phyloP scores from a whole-genome alignment of 768 basidiomycete species.

The Crassisporium funariophilum region DNA sequence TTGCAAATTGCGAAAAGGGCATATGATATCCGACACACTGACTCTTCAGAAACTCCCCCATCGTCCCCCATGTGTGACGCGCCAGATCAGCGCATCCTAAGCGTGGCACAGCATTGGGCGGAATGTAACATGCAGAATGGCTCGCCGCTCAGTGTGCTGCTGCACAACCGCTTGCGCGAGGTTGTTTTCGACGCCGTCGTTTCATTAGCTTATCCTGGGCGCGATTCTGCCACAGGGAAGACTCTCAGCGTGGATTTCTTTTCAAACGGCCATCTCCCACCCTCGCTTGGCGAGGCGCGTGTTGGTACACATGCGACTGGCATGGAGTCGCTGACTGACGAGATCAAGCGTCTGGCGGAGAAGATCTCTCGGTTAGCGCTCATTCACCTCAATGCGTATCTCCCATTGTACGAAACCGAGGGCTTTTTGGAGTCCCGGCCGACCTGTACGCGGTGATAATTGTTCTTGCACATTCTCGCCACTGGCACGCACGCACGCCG shows the following conservation, averaged over 20 bases:
- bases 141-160: conserved; percentile 60
- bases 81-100: conserved; percentile 57
- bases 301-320: conserved; percentile 47
- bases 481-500: not conserved
- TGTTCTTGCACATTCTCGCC: no score
- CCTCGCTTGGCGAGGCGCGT: conserved; percentile 11
- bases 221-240: conserved; percentile 31
- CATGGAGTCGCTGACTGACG: conserved; percentile 71
- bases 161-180: conserved; percentile 64
- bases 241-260: conserved; percentile 10
- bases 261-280: not conserved
- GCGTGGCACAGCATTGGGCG: conserved; percentile 72
- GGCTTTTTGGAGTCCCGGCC: conserved; percentile 40
- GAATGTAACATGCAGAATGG: conserved; percentile 61
- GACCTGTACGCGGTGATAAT: not conserved
- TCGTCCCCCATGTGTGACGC: conserved; percentile 31
- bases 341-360: conserved; percentile 69
- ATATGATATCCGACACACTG: conserved; percentile 36
- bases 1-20: conserved; percentile 78
- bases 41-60: conserved; percentile 4
- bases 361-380: conserved; percentile 71
- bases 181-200: conserved; percentile 65
- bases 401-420: conserved; percentile 74
- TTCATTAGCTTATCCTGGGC: conserved; percentile 50
- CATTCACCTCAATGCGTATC: conserved; percentile 76